Conservation (phyloP, 208 protist genomes). For the Zelonia costaricensis region DNA sequence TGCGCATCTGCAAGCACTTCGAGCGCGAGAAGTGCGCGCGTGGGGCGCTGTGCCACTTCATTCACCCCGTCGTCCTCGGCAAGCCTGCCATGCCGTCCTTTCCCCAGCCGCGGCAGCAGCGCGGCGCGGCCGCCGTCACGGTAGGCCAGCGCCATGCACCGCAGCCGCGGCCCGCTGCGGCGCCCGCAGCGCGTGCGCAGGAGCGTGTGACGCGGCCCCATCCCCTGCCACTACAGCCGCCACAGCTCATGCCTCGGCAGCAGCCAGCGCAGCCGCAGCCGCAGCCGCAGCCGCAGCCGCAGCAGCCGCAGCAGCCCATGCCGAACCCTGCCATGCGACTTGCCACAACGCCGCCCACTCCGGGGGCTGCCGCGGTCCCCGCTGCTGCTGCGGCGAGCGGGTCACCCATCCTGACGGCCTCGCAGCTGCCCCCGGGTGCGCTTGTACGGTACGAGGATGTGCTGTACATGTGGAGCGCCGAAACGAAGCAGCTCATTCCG, state of each 20-base stretch:
- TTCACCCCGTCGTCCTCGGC: slow-evolving; percentile 52
- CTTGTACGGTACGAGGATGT: slow-evolving; percentile 19
- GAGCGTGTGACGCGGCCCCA: background rate
- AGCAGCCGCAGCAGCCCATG: background rate
- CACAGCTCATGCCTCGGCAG: background rate
- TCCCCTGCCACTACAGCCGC: background rate
- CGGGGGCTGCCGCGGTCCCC: no score
- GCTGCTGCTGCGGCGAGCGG: background rate
- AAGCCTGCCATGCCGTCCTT: background rate
- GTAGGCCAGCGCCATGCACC: background rate
- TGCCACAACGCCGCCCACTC: no score
- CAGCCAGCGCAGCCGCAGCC: background rate
- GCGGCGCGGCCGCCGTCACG: background rate
- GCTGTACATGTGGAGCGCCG: slow-evolving; percentile 17
- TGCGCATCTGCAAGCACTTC: slow-evolving; percentile 75
- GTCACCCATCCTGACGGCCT: slow-evolving; percentile 5
- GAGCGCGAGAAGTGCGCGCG: slow-evolving; percentile 63
- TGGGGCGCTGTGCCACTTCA: slow-evolving; percentile 60
- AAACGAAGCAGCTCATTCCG: slow-evolving; percentile 17
- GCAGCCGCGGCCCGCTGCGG: background rate
- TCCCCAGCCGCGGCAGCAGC: background rate
- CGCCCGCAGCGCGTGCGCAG: background rate
- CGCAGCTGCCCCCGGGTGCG: slow-evolving; percentile 14
- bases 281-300: background rate
- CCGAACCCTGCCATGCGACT: no score